phyloP scores from a whole-genome alignment of 495 filamentous ascomycete species.

The Aspergillus cristatus region DNA sequence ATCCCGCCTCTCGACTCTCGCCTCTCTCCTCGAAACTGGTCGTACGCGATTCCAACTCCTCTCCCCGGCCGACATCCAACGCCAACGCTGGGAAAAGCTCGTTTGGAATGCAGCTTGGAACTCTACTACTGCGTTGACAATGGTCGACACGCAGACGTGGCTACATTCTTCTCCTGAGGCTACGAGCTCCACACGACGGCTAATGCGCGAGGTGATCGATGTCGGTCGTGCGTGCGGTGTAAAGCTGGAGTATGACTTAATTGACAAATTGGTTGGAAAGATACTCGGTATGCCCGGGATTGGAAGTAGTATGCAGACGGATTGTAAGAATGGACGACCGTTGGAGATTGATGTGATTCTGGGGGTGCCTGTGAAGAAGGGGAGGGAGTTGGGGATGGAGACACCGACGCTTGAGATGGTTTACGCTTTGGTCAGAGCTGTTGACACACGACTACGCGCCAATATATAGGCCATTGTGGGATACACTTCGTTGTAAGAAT shows the following conservation, averaged over 20 bases:
- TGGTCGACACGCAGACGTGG: conserved; percentile 41
- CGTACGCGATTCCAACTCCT: conserved; percentile 30
- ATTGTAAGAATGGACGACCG: conserved; percentile 36
- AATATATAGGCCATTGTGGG: too few species aligned
- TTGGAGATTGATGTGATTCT: conserved; percentile 52
- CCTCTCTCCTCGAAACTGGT: conserved; percentile 25
- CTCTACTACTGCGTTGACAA: conserved; percentile 40
- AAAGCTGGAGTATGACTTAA: conserved; percentile 25
- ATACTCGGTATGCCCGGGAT: conserved; percentile 34
- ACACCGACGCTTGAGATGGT: conserved; percentile 40
- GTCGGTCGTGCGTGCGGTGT: conserved; percentile 37
- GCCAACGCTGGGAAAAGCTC: conserved; percentile 43
- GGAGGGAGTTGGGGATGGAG: conserved; percentile 37
- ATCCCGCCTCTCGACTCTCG: conserved; percentile 27
- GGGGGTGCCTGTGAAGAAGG: conserved; percentile 41
- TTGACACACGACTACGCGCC: conserved; percentile 17
- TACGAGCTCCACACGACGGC: conserved; percentile 26
- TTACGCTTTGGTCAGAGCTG: conserved; percentile 32
- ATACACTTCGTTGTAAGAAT: too few species aligned
- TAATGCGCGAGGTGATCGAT: conserved; percentile 43
- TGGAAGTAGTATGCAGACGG: conserved; percentile 47
- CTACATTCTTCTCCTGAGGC: conserved; percentile 34
- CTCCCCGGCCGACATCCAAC: conserved; percentile 30
- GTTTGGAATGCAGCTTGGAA: conserved; percentile 50
- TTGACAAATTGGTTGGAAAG: conserved; percentile 32